Evolutionary conservation across 495 filamentous ascomycete species (phyloP).

Genomic region (Viridothelium virens): DNA sequence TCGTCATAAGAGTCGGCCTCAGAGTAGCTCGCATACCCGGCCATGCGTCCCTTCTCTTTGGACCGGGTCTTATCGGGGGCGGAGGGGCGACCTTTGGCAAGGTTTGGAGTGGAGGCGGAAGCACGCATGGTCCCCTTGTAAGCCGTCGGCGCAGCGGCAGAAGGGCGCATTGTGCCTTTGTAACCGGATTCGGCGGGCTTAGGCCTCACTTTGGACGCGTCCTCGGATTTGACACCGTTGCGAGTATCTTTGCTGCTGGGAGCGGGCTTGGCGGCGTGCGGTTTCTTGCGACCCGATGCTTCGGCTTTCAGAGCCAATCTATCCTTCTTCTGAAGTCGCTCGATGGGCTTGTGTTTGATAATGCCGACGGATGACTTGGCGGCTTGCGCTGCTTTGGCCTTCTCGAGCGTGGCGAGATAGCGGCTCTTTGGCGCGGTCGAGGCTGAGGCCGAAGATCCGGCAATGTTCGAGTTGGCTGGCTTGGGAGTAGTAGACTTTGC

Average conservation of each 20-base stretch:
- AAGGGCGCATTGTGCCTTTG: constrained; percentile 49
- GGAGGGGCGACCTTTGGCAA: neutral
- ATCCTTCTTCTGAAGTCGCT: constrained; percentile 35
- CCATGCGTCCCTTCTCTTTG: constrained; percentile 21
- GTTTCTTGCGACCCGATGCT: constrained; percentile 20
- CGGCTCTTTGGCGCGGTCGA: constrained; percentile 46
- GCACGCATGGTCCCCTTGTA: constrained; percentile 35
- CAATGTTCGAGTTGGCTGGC: constrained; percentile 25
- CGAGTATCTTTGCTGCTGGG: neutral
- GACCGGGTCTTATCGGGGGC: neutral
- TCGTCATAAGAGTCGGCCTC: constrained; percentile 31
- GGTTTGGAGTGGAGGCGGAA: constrained; percentile 17
- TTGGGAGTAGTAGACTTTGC: constrained; percentile 23
- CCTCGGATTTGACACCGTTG: constrained; percentile 11
- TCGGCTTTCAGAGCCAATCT: constrained; percentile 23
- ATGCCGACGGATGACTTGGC: constrained; percentile 29
- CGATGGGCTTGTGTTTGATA: constrained; percentile 42
- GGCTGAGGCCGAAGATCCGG: constrained; percentile 25
- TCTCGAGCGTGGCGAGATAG: constrained; percentile 60
- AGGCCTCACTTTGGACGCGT: constrained; percentile 20
- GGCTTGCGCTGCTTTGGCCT: constrained; percentile 49
- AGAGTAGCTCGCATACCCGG: constrained; percentile 33
- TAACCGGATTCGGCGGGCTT: constrained; percentile 40
- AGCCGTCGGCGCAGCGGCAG: constrained; percentile 24
- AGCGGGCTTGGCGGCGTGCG: constrained; percentile 9